Percentiles rank a stretch among this genome's conserved stretches.
Evolutionary conservation across 352 stramenopile species (phyloP).

Genomic region (Phytophthora fragariaefolia): DNA sequence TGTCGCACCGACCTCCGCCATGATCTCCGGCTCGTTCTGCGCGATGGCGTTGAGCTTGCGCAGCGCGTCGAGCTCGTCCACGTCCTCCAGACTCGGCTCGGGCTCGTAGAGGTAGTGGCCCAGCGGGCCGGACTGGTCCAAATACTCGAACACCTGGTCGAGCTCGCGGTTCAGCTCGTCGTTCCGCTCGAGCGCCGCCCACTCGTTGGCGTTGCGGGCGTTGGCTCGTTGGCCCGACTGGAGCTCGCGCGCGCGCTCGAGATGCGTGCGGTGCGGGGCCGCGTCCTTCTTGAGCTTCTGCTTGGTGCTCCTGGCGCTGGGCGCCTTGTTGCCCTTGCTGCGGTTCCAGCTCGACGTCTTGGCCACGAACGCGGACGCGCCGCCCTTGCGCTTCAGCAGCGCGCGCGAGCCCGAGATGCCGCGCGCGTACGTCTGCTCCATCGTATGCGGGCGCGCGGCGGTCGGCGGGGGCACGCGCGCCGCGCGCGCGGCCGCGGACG

Average conservation of each 20-base stretch:
- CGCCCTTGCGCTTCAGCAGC: constrained; percentile 72
- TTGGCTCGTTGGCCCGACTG: constrained; percentile 46
- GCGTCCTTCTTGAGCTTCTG: constrained; percentile 74
- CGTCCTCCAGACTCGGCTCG: constrained; percentile 63
- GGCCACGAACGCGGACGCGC: constrained; percentile 66
- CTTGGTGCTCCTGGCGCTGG: constrained; percentile 50
- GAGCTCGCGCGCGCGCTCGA: constrained; percentile 56
- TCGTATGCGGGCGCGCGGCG: constrained; percentile 1
- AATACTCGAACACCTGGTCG: constrained; percentile 74
- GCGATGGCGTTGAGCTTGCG: constrained; percentile 75
- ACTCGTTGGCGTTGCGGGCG: constrained; percentile 57
- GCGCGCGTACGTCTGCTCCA: constrained; percentile 4
- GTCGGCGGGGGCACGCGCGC: background rate
- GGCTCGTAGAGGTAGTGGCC: constrained; percentile 75
- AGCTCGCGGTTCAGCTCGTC: constrained; percentile 66
- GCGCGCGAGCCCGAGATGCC: constrained; percentile 50
- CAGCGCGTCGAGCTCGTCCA: constrained; percentile 72
- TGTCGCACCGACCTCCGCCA: constrained; percentile 50
- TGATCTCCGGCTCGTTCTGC: constrained; percentile 44
- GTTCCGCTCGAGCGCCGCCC: constrained; percentile 64
- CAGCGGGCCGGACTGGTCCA: constrained; percentile 65
- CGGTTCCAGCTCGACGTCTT: constrained; percentile 65
- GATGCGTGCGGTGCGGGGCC: constrained; percentile 60
- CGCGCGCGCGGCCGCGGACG: constrained; percentile 19
- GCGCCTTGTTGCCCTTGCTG: constrained; percentile 50